Evolutionary conservation across 352 stramenopile genomes (phyloP).

Genomic region (Phytophthora syringae): DNA sequence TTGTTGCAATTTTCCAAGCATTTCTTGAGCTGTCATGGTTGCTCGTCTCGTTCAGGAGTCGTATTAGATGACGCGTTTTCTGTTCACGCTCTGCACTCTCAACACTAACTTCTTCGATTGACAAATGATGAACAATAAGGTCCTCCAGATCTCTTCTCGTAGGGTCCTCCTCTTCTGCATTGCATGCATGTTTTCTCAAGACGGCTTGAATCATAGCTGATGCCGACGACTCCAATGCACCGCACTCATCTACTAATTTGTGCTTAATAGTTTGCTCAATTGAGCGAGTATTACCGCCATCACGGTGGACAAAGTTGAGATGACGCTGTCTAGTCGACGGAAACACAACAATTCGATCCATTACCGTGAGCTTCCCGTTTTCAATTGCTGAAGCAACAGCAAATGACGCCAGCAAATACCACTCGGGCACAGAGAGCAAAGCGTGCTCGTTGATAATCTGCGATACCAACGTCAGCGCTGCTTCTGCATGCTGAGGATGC

Average conservation of each 20-base stretch:
- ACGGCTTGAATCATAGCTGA: slow-evolving; percentile 16
- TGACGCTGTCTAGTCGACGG: not conserved
- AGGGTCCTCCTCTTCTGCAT: slow-evolving; percentile 1
- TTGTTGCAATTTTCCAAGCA: not conserved
- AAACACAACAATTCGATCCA: slow-evolving; percentile 26
- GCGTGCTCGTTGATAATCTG: slow-evolving; percentile 61
- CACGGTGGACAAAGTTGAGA: not conserved
- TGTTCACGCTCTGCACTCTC: slow-evolving; percentile 8
- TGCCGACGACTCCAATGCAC: slow-evolving; percentile 19
- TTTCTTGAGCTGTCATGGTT: not conserved
- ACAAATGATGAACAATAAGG: slow-evolving; percentile 11
- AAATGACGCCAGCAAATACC: slow-evolving; percentile 50
- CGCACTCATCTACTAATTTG: slow-evolving; percentile 28
- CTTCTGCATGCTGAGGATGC: slow-evolving; percentile 33
- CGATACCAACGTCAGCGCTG: slow-evolving; percentile 47
- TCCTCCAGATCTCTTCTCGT: slow-evolving; percentile 19
- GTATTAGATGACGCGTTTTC: slow-evolving; percentile 12
- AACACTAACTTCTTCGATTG: slow-evolving; percentile 7
- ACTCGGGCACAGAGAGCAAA: slow-evolving; percentile 53
- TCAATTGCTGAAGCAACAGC: slow-evolving; percentile 36
- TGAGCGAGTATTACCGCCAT: not conserved
- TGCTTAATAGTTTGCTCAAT: slow-evolving; percentile 13
- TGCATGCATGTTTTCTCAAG: not conserved
- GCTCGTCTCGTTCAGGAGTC: not conserved
- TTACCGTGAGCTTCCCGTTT: slow-evolving; percentile 37